Evolutionary conservation across 2,329 filamentous ascomycete species (phyloP), one percentile per base, ranked within the genome.

Genomic region (Ophiosphaerella narmari): DNA sequence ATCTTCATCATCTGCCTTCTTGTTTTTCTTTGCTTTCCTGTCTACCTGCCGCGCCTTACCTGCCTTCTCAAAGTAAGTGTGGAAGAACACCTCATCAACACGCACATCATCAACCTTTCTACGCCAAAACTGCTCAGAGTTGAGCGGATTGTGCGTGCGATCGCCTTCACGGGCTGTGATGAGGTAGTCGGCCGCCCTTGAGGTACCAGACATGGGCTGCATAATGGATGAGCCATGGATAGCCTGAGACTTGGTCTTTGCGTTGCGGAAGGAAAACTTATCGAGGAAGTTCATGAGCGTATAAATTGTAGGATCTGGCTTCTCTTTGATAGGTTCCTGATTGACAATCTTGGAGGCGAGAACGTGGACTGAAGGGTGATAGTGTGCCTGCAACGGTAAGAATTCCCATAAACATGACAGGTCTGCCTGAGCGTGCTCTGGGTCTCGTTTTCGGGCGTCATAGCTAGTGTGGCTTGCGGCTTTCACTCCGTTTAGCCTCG

Each of bases 251-350:
- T 79, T 82, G 4, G 86, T 79, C 79, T 96, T 96, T 54, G 93
- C 86, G 64, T 94, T 96, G 61, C 90, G 88, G 81, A 97, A 99
- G n/a, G 96, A 91, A 73, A 99, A 99, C 63, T 95, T 92, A 75
- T 99, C 94, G 50, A 99, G 81, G 80, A 99, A 99, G 72, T 95
- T 89, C 67, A 94, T 94, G 41, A 99, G 82, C 1, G 90, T 94
- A 72, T 97, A 93, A 50, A 91, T 87, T 13, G 89, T 87, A 43
- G 97, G 81, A 64, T 99, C 94, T 0, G 94, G 92, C 74, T 97
- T 97, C 55, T 89, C 85, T 52, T 90, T 87, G 72, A 90, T 86
- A 43, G 85, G 82, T 58, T 87, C 82, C 51, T 86, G 83, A 42
- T 82, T 79, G 7, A 96, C 74, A 34, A 97, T 77, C 48, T 86